phyloP scores from a whole-genome alignment of 352 stramenopile genomes.

The Blastocystis sp. region DNA sequence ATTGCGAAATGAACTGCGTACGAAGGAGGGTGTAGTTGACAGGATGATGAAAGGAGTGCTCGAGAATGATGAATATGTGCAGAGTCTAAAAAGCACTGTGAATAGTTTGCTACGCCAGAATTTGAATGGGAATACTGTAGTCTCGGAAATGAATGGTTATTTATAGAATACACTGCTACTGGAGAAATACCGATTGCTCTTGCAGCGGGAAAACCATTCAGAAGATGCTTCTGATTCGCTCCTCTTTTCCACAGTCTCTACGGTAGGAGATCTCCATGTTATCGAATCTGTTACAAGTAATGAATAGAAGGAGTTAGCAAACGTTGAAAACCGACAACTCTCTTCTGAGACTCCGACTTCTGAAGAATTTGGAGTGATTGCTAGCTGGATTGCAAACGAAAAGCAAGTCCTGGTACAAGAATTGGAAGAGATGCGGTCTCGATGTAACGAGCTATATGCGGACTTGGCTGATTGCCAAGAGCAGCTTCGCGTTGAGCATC shows the following conservation, averaged over 20 bases:
- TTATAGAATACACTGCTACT: background rate
- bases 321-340: background rate
- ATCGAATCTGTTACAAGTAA: background rate
- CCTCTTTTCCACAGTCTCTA: conserved; percentile 10
- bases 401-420: background rate
- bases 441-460: conserved; percentile 27
- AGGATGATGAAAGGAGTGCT: background rate
- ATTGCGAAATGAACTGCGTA: background rate
- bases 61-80: background rate
- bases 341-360: background rate
- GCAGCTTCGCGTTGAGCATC: background rate
- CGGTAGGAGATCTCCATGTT: background rate
- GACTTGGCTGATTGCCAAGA: conserved; percentile 29
- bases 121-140: background rate
- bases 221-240: background rate
- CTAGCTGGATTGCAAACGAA: background rate
- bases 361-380: background rate
- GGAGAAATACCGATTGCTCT: conserved; percentile 6
- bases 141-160: background rate
- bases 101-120: background rate
- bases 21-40: background rate
- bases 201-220: background rate
- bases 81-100: background rate
- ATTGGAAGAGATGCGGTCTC: background rate
- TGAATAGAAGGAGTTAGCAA: background rate